Evolutionary conservation across 768 basidiomycete genomes (phyloP).

Genomic region (Mycena capillaripes): DNA sequence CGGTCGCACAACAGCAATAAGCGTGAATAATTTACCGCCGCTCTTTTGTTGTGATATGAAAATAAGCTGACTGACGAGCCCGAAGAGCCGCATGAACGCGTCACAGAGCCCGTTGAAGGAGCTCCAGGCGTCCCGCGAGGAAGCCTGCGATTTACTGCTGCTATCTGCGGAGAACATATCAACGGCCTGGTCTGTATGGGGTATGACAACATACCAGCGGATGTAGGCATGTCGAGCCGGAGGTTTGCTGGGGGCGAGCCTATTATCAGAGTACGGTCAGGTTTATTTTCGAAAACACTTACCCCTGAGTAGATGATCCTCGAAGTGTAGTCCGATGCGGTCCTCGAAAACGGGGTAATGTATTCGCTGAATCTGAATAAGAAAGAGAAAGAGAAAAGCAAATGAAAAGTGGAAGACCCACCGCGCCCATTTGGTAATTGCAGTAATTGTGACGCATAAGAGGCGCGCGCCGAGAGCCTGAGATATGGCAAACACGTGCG

Average conservation of each 20-base stretch:
- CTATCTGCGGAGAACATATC: neutral
- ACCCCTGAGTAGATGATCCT: constrained; percentile 23
- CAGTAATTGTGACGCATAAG: neutral
- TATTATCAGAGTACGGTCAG: neutral
- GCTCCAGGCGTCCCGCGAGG: constrained; percentile 1
- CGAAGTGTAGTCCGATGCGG: constrained; percentile 12
- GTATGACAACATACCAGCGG: neutral
- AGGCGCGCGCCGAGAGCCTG: constrained; percentile 21
- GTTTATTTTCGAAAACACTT: neutral
- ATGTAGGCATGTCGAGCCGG: constrained; percentile 30
- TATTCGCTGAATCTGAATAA: neutral
- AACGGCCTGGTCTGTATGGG: neutral
- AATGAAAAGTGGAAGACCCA: neutral
- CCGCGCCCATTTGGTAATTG: constrained; percentile 1
- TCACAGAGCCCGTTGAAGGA: constrained; percentile 21
- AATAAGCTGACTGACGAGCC: constrained; percentile 11
- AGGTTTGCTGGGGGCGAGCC: constrained; percentile 7
- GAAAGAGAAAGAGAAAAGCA: neutral
- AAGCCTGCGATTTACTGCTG: constrained; percentile 9
- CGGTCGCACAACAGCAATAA: constrained; percentile 19
- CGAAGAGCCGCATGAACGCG: constrained; percentile 3
- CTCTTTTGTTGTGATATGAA: constrained; percentile 25
- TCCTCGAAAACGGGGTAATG: constrained; percentile 12
- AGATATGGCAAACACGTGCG: constrained; percentile 13
- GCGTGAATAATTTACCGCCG: constrained; percentile 13